A percentile compares a stretch with the other conserved stretches of the same genome.
Conservation (phyloP, 129 eudicot species). For the carrot (Daucus carota) region DNA sequence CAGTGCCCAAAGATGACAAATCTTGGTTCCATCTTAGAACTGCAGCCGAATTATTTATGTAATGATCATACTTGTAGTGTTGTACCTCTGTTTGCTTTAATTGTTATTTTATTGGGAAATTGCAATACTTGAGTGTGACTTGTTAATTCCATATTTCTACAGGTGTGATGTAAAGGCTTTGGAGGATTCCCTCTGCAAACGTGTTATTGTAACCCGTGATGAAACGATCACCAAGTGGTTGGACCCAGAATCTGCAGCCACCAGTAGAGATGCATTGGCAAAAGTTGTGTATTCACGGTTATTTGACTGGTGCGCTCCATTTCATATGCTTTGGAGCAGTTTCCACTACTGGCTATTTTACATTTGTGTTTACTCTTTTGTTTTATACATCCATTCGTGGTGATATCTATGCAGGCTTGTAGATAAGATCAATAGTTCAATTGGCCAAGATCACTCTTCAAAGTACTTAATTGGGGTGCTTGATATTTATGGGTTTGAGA, state of each 20-base stretch:
- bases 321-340: constrained; percentile 1
- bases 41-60: constrained; percentile 90
- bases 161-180: constrained; percentile 90
- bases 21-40: constrained; percentile 83
- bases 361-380: neutral
- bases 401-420: constrained; percentile 67
- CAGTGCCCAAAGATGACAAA: constrained; percentile 91
- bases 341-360: neutral
- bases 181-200: constrained; percentile 96
- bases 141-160: constrained; percentile 21
- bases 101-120: neutral
- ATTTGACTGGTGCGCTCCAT: constrained; percentile 79
- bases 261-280: constrained; percentile 93
- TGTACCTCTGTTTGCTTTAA: neutral
- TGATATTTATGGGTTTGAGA: constrained; percentile 96
- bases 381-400: neutral
- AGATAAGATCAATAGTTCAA: constrained; percentile 81
- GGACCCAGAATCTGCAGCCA: constrained; percentile 85
- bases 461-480: constrained; percentile 84
- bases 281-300: constrained; percentile 92
- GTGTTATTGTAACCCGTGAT: constrained; percentile 92
- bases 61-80: constrained; percentile 14
- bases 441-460: constrained; percentile 89
- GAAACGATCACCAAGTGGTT: constrained; percentile 91
- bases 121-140: neutral